A percentile compares a stretch with the other conserved stretches of the same genome.
These are phyloP conservation scores for Pisolithus marmoratus DNA, from an alignment of 768 basidiomycete genomes.

Conservation along the genomic window DNA sequence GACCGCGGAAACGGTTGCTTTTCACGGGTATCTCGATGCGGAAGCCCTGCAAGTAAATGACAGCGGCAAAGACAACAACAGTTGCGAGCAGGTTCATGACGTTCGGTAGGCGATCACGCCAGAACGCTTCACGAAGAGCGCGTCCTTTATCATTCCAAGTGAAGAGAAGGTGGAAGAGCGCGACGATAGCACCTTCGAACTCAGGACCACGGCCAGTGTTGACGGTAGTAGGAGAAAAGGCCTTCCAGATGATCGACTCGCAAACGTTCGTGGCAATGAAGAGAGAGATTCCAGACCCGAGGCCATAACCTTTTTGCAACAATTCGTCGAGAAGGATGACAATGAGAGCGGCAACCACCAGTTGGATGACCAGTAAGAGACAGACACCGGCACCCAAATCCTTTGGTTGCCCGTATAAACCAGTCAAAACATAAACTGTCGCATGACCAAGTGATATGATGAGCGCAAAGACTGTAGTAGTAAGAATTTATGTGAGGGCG, in stretches of 20 bases:
- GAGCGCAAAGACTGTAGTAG: conserved; percentile 79
- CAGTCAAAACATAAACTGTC: conserved; percentile 94
- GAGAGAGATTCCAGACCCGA: conserved; percentile 96
- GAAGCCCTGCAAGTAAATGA: conserved; percentile 99
- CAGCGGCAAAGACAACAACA: conserved; percentile 83
- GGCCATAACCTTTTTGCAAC: conserved; percentile 97
- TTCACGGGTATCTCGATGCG: conserved; percentile 98
- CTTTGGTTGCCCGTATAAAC: conserved; percentile 90
- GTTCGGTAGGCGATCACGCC: conserved; percentile 94
- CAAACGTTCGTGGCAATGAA: conserved; percentile 99
- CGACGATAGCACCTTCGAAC: conserved; percentile 94
- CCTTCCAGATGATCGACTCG: conserved; percentile 99
- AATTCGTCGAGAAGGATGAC: conserved; percentile 98
- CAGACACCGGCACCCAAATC: conserved; percentile 97
- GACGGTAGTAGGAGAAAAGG: conserved; percentile 95
- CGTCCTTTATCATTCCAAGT: conserved; percentile 98
- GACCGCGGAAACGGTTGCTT: conserved; percentile 93
- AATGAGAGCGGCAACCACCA: conserved; percentile 88
- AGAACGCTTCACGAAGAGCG: conserved; percentile 96
- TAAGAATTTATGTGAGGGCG: background rate
- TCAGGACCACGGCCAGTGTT: conserved; percentile 98
- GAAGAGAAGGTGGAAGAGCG: conserved; percentile 95
- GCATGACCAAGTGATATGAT: conserved; percentile 96
- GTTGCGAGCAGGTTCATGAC: conserved; percentile 97
- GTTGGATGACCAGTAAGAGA: conserved; percentile 93